These are phyloP conservation scores for Alternaria sp. DNA, from an alignment of 2,329 filamentous ascomycete genomes.

Conservation along the genomic window DNA sequence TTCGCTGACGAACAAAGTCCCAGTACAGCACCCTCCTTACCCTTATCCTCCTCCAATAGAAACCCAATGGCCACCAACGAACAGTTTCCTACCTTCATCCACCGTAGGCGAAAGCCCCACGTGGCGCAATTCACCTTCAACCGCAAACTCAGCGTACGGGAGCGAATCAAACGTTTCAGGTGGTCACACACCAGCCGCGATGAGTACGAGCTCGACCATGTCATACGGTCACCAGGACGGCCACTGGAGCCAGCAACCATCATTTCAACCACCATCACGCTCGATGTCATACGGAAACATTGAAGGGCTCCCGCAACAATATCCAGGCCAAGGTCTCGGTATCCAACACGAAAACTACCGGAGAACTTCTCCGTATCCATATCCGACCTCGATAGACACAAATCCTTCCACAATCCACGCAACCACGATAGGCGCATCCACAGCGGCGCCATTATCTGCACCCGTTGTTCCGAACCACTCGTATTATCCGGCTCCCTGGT, in stretches of 20 bases:
- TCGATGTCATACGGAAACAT: slow-evolving; percentile 51
- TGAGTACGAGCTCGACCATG: slow-evolving; percentile 46
- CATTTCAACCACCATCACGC: slow-evolving; percentile 41
- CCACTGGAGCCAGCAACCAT: slow-evolving; percentile 37
- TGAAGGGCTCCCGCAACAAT: slow-evolving; percentile 44
- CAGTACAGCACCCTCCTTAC: slow-evolving; percentile 40
- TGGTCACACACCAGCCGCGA: slow-evolving; percentile 42
- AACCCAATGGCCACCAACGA: slow-evolving; percentile 44
- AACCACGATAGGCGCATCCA: slow-evolving; percentile 33
- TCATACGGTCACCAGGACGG: slow-evolving; percentile 41
- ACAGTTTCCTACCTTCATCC: slow-evolving; percentile 43
- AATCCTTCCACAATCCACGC: slow-evolving; percentile 30
- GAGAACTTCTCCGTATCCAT: slow-evolving; percentile 43
- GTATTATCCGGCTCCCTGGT: slow-evolving; percentile 41
- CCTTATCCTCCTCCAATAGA: slow-evolving; percentile 45
- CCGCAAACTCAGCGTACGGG: slow-evolving; percentile 43
- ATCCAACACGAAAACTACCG: slow-evolving; percentile 42
- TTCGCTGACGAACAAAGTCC: slow-evolving; percentile 33
- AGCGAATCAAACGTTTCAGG: slow-evolving; percentile 46
- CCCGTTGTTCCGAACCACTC: slow-evolving; percentile 41
- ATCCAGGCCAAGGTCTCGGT: slow-evolving; percentile 36
- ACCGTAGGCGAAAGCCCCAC: slow-evolving; percentile 44
- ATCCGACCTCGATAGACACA: slow-evolving; percentile 43
- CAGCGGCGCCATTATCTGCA: slow-evolving; percentile 43
- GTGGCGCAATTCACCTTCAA: slow-evolving; percentile 46